A percentile compares a stretch with the other conserved stretches of the same genome.
Evolutionary conservation across 108 stramenopile species (phyloP).

Genomic region (Asterionellopsis glacialis): DNA sequence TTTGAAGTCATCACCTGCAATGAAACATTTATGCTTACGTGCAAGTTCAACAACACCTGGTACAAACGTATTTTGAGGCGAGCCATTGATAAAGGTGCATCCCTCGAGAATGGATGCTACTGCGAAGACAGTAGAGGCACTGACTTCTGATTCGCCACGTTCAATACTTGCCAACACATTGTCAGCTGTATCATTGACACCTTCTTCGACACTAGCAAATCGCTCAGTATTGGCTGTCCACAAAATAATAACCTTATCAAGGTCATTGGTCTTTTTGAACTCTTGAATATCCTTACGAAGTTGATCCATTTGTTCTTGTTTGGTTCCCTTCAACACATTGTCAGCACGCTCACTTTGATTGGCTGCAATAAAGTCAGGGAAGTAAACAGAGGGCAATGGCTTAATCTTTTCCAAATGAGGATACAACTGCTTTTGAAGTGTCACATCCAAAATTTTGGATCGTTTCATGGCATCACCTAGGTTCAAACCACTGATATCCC

Average conservation of each 20-base stretch:
- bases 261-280: conserved; percentile 79
- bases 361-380: conserved; percentile 96
- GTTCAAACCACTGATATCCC: conserved; percentile 93
- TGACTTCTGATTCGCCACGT: conserved; percentile 88
- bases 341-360: conserved; percentile 97
- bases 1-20: conserved; percentile 99
- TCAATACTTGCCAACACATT: conserved; percentile 83
- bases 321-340: conserved; percentile 87
- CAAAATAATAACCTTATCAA: conserved; percentile 93
- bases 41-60: conserved; percentile 95
- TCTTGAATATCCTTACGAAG: conserved; percentile 90
- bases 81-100: conserved; percentile 96
- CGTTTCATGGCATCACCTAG: conserved; percentile 93
- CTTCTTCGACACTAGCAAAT: conserved; percentile 88
- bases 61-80: conserved; percentile 99
- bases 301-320: conserved; percentile 92
- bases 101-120: conserved; percentile 95
- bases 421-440: conserved; percentile 89
- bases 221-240: conserved; percentile 99
- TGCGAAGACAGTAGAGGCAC: conserved; percentile 95
- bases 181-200: conserved; percentile 92
- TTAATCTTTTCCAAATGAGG: conserved; percentile 87
- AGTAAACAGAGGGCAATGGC: conserved; percentile 91
- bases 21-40: conserved; percentile 72
- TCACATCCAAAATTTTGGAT: conserved; percentile 85